Percentiles rank a stretch among this genome's conserved stretches.
Conservation (phyloP, 148 eudicot genomes). For the Rhododendron simsii region DNA sequence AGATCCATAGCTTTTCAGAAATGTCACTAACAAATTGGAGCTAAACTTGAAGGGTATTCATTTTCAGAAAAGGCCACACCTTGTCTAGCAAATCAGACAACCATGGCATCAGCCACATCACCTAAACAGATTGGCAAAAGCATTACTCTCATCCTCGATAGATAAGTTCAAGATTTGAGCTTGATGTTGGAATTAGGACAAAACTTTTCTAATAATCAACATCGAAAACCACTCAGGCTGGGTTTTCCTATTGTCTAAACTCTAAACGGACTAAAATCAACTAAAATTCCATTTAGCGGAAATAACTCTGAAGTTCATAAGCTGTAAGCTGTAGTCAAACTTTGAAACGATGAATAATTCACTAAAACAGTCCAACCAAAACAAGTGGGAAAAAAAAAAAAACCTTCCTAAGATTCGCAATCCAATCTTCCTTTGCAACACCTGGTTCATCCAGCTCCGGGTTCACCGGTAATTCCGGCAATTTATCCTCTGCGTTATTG, state of each 20-base stretch:
- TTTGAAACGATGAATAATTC: neutral
- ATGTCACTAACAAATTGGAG: neutral
- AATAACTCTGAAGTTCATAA: neutral
- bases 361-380: neutral
- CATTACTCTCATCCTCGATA: neutral
- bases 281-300: neutral
- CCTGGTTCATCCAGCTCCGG: conserved; percentile 32
- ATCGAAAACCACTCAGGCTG: neutral
- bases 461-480: conserved; percentile 41
- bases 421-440: conserved; percentile 33
- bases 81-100: neutral
- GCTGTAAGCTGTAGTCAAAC: neutral
- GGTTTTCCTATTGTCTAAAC: neutral
- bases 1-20: neutral
- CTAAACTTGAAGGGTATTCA: neutral
- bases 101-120: neutral
- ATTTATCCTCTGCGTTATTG: conserved; percentile 32
- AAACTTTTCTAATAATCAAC: neutral
- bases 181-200: neutral
- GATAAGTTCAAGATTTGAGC: neutral
- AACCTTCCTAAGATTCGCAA: conserved; percentile 44
- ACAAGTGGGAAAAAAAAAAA: neutral
- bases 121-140: neutral
- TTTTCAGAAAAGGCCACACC: neutral
- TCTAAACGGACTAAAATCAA: neutral